phyloP scores from a whole-genome alignment of 208 protist genomes.

The Spongospora subterranea region DNA sequence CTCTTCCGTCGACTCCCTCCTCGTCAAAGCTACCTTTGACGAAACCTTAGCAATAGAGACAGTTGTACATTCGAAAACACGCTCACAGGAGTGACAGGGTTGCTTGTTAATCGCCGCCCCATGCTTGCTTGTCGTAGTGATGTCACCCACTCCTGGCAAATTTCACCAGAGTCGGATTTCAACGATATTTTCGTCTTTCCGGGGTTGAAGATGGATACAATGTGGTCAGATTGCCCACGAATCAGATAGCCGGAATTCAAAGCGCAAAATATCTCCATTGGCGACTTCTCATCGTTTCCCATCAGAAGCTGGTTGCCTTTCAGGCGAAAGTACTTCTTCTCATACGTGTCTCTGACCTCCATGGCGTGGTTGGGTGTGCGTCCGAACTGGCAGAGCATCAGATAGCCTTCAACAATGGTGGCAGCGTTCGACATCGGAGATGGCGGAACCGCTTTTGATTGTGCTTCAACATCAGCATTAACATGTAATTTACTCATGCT shows the following conservation, averaged over 20 bases:
- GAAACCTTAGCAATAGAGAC: not conserved
- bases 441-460: no score
- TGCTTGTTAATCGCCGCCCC: not conserved
- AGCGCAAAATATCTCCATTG: not conserved
- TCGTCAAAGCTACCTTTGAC: not conserved
- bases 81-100: not conserved
- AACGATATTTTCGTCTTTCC: slow-evolving; percentile 42
- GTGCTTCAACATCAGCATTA: no score
- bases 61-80: not conserved
- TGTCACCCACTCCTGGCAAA: slow-evolving; percentile 20
- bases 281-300: not conserved
- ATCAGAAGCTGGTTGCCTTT: slow-evolving; percentile 30
- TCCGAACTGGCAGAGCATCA: not conserved
- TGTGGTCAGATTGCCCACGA: not conserved
- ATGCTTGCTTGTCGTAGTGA: not conserved
- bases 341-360: not conserved
- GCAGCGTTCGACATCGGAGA: no score
- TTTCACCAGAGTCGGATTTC: not conserved
- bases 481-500: no score
- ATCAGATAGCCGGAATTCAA: slow-evolving; percentile 36
- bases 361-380: not conserved
- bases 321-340: not conserved
- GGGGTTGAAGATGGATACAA: slow-evolving; percentile 47
- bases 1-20: not conserved
- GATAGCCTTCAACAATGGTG: not conserved